phyloP scores from a whole-genome alignment of 2,329 filamentous ascomycete species.

The Zymoseptoria passerinii region DNA sequence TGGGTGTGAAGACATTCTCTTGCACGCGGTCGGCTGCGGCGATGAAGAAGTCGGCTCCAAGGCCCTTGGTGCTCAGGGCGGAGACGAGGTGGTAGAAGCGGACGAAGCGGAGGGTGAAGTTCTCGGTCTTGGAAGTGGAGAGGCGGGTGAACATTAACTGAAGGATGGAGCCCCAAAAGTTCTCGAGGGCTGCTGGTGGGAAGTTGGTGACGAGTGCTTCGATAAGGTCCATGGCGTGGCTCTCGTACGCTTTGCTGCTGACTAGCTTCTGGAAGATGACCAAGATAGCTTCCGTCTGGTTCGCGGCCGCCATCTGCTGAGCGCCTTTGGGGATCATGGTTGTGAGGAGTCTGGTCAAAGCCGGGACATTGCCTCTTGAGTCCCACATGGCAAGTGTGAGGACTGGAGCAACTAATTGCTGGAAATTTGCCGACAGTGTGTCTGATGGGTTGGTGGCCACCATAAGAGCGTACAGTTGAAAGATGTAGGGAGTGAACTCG shows the following conservation, averaged over 20 bases:
- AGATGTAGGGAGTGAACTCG: slow-evolving; percentile 93
- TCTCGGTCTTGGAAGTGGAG: slow-evolving; percentile 68
- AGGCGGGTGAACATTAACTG: slow-evolving; percentile 70
- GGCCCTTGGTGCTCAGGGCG: slow-evolving; percentile 67
- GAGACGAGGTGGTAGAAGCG: slow-evolving; percentile 92
- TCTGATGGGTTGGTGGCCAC: slow-evolving; percentile 76
- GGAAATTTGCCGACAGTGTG: slow-evolving; percentile 73
- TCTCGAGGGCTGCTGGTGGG: slow-evolving; percentile 63
- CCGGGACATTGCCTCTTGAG: slow-evolving; percentile 83
- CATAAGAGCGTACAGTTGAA: slow-evolving; percentile 87
- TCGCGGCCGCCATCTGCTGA: slow-evolving; percentile 62
- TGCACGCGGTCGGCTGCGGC: slow-evolving; percentile 75
- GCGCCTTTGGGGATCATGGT: slow-evolving; percentile 75
- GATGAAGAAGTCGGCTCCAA: slow-evolving; percentile 89
- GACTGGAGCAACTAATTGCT: slow-evolving; percentile 66
- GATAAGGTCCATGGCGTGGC: slow-evolving; percentile 80
- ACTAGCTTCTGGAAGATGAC: slow-evolving; percentile 92
- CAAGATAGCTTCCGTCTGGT: slow-evolving; percentile 80
- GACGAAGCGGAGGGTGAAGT: slow-evolving; percentile 77
- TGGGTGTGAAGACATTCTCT: slow-evolving; percentile 64
- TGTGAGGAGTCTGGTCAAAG: slow-evolving; percentile 73
- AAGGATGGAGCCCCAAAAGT: slow-evolving; percentile 72
- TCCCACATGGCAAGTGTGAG: slow-evolving; percentile 83
- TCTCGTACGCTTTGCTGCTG: slow-evolving; percentile 71
- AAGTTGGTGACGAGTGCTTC: slow-evolving; percentile 70